Percentiles rank a stretch among this genome's conserved stretches.
Evolutionary conservation across 2,329 filamentous ascomycete species (phyloP).

Genomic region (Apiospora arundinis): DNA sequence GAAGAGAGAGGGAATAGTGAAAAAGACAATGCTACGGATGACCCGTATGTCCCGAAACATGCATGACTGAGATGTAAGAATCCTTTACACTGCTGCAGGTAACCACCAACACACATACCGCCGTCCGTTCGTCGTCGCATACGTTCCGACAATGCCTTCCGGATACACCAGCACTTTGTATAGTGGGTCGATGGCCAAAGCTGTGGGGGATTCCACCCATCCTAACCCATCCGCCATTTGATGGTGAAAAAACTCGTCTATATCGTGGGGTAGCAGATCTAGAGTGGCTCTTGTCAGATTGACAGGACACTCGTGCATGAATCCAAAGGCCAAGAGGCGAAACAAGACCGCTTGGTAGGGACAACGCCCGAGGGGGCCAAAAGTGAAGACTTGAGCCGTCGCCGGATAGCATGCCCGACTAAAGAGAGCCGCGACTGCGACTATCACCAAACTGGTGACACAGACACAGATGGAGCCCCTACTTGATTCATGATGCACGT

Average conservation of each 20-base stretch:
- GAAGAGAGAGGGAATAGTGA: too few species aligned
- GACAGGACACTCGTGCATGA: constrained; percentile 4
- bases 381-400: not conserved
- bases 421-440: not conserved
- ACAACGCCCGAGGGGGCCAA: not conserved
- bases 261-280: constrained; percentile 3
- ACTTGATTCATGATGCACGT: constrained; percentile 8
- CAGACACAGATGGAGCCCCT: constrained; percentile 10
- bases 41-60: constrained; percentile 3
- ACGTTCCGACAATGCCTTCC: not conserved
- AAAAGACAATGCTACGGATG: not conserved
- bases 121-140: not conserved
- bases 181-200: not conserved
- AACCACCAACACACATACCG: not conserved
- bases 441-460: not conserved
- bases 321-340: not conserved
- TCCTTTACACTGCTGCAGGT: not conserved
- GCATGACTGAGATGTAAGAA: not conserved
- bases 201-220: constrained; percentile 7
- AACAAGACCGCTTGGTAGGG: not conserved
- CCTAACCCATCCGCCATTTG: not conserved
- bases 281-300: constrained; percentile 12
- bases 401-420: not conserved
- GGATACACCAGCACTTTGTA: constrained; percentile 8
- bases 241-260: not conserved